Evolutionary conservation across 495 filamentous ascomycete genomes (phyloP), one percentile per base, ranked within the genome.

Genomic region (Cladorrhinum samala): DNA sequence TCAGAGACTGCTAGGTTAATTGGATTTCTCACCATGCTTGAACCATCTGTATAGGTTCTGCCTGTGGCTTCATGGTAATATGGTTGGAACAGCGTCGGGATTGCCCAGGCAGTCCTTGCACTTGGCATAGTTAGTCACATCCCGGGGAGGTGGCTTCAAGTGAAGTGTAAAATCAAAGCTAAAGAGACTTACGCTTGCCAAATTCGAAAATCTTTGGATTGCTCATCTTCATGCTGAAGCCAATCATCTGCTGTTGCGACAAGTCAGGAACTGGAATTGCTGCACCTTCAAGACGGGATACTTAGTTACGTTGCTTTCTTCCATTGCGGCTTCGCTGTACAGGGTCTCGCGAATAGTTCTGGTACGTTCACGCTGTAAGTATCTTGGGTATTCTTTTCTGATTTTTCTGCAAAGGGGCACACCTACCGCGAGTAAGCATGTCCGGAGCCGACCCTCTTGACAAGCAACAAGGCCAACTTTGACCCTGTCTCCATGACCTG

Each of bases 121-220:
- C 72, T 74, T 6, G 27, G 40, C 8, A 61, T 23, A 17, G 16
- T 33, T 11, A 33, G 27, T 33, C 11, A 11, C 6, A 33, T 33
- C 5, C 27, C 5, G 6, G 11, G 27, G 40, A 25, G 27, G 41
- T 18, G 44, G 14, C 17, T 38, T 14, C n/a, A 9, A 27, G 40
- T 11, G 33, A 43, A 25, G 46, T 49, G 25, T 16, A 30, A n/a
- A n/a, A n/a, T n/a, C n/a, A n/a, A n/a, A n/a, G n/a, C n/a, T n/a
- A n/a, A n/a, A n/a, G n/a, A 5, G 9, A 17, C 65, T 59, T 63
- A 75, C 72, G 70, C 74, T 68, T 81, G 71, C 76, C 75, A 79
- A 3, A 66, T 62, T 52, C 69, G 70, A 14, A 79, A 42, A 55
- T 77, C 75, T 17, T 66, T 60, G 5, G 58, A 46, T n/a, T 65